Conservation (phyloP, 257 asterid species). For the Voacanga thouarsii region DNA sequence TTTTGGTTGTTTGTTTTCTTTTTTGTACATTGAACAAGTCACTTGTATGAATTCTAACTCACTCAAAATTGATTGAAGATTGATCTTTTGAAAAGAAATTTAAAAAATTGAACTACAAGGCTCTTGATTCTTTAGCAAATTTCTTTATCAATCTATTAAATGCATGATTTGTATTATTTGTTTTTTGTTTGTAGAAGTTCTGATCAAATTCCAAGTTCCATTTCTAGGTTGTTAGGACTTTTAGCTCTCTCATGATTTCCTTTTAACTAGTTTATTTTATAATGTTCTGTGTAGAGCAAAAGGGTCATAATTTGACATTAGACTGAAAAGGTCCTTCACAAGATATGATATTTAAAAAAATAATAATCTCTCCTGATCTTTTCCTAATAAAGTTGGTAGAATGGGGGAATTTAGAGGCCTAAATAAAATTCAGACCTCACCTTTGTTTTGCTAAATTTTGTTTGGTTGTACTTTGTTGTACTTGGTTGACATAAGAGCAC, state of each 20-base stretch:
- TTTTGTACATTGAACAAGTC: neutral
- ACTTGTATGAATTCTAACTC: neutral
- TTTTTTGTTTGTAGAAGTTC: neutral
- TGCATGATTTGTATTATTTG: neutral
- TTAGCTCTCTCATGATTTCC: neutral
- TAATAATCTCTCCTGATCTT: neutral
- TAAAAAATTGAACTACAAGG: neutral
- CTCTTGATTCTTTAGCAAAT: neutral
- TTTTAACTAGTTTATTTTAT: neutral
- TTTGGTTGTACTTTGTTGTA: no score
- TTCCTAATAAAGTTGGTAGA: neutral
- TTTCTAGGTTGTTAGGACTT: neutral
- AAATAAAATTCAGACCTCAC: neutral
- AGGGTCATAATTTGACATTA: neutral
- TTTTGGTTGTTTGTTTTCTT: constrained; percentile 6
- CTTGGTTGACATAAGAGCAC: no score
- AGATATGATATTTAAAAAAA: neutral
- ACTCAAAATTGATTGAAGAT: neutral
- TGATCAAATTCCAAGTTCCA: neutral
- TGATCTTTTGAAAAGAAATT: neutral
- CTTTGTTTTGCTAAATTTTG: no score
- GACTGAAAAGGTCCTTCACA: neutral
- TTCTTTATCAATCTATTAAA: constrained; percentile 10
- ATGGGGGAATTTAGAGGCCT: no score
- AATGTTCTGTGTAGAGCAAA: neutral